These are phyloP conservation scores for Iberis amara DNA, from an alignment of 441 rosid genomes.

Conservation along the genomic window DNA sequence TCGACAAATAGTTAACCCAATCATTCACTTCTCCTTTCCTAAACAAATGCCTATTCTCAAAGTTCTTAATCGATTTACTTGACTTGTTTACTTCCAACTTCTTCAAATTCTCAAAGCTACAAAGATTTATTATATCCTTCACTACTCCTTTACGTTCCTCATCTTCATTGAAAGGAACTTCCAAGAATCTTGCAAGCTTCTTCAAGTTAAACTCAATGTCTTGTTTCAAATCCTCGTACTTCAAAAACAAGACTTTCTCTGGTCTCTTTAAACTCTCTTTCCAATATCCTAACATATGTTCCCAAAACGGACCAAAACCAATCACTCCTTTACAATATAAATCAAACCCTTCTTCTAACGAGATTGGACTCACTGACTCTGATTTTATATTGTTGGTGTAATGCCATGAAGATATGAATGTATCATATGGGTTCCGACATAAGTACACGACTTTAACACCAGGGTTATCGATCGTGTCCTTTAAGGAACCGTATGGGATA, in stretches of 20 bases:
- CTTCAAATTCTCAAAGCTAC: constrained; percentile 66
- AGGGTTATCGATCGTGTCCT: constrained; percentile 34
- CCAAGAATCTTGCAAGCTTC: constrained; percentile 55
- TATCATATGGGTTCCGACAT: constrained; percentile 76
- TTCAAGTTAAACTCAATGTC: constrained; percentile 39
- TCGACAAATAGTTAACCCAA: constrained; percentile 58
- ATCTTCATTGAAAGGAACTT: constrained; percentile 42
- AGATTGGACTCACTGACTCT: constrained; percentile 28
- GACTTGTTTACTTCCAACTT: constrained; percentile 59
- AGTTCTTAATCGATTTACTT: constrained; percentile 47
- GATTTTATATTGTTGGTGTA: constrained; percentile 40
- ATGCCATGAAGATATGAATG: constrained; percentile 61
- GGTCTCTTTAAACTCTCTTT: constrained; percentile 50
- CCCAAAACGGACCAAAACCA: constrained; percentile 74
- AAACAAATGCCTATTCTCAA: constrained; percentile 58
- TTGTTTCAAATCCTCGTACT: constrained; percentile 62
- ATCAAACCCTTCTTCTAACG: constrained; percentile 56
- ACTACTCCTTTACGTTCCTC: constrained; percentile 48
- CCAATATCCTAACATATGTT: constrained; percentile 77
- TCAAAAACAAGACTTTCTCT: constrained; percentile 49
- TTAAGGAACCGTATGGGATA: constrained; percentile 43
- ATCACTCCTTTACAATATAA: constrained; percentile 47
- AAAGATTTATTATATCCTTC: constrained; percentile 42
- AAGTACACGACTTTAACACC: constrained; percentile 48
- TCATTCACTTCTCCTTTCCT: constrained; percentile 79